phyloP scores from a whole-genome alignment of 192 early-diverging fungal genomes.

The Rhizophagus sp. region DNA sequence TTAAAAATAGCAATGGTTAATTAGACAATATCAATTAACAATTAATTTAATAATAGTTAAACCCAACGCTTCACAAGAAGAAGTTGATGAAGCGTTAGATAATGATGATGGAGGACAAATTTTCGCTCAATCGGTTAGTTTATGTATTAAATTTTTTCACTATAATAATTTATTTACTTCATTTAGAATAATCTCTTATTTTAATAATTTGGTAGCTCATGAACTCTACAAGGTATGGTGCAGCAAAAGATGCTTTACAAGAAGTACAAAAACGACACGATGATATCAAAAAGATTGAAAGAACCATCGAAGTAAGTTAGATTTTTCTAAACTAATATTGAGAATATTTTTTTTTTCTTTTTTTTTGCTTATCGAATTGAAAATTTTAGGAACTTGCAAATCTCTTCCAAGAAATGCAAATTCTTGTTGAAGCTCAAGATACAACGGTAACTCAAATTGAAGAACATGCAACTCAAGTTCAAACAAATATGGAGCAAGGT shows the following conservation, averaged over 20 bases:
- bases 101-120: constrained; percentile 72
- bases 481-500: neutral
- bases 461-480: constrained; percentile 13
- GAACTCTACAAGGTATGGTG: constrained; percentile 65
- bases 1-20: neutral
- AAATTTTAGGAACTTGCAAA: constrained; percentile 25
- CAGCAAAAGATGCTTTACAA: constrained; percentile 70
- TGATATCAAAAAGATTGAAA: constrained; percentile 88
- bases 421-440: constrained; percentile 24
- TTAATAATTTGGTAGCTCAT: constrained; percentile 51
- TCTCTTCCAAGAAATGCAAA: constrained; percentile 28
- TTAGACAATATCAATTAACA: neutral
- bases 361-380: neutral
- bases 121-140: constrained; percentile 77
- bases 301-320: constrained; percentile 71
- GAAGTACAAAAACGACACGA: constrained; percentile 86
- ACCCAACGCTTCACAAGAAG: constrained; percentile 73
- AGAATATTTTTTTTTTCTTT: too few relatives aligned
- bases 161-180: neutral
- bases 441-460: constrained; percentile 2
- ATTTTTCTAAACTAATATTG: neutral
- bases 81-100: constrained; percentile 74
- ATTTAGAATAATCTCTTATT: too few relatives aligned
- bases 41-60: constrained; percentile 57
- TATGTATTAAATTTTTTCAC: neutral